Percentiles rank a stretch among this genome's conserved stretches.
Evolutionary conservation across 768 basidiomycete genomes (phyloP).

Genomic region (Gloeostereum incarnatum): DNA sequence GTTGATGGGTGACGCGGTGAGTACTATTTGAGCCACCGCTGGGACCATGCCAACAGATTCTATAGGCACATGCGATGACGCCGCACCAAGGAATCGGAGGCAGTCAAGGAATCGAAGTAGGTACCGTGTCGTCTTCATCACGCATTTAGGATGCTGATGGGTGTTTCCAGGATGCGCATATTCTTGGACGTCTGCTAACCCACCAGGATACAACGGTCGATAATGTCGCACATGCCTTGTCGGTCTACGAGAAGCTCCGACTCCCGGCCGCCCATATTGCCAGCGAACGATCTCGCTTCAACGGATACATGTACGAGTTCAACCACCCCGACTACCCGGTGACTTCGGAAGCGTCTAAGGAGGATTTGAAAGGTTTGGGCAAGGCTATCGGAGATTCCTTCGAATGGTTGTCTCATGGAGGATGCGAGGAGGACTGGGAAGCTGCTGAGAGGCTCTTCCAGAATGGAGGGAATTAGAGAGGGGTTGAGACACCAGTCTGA

Average conservation of each 20-base stretch:
- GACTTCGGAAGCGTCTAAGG: constrained; percentile 1
- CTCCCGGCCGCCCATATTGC: constrained; percentile 10
- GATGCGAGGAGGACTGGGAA: constrained; percentile 12
- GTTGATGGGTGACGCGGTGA: constrained; percentile 24
- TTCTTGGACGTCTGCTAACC: constrained; percentile 13
- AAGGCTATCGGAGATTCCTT: constrained; percentile 11
- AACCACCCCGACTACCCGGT: constrained; percentile 9
- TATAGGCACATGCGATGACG: constrained; percentile 16
- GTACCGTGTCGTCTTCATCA: not conserved
- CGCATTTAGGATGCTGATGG: not conserved
- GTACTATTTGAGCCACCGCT: not conserved
- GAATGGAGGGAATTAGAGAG: too few relatives aligned
- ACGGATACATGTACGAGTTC: constrained; percentile 12
- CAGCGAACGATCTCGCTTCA: constrained; percentile 8
- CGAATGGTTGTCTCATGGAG: constrained; percentile 12
- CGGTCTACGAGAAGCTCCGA: constrained; percentile 14
- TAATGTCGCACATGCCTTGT: constrained; percentile 9
- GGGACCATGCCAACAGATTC: not conserved
- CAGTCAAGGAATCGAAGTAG: constrained; percentile 15
- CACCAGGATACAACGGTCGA: constrained; percentile 7
- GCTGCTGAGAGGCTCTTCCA: too few relatives aligned
- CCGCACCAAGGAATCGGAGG: constrained; percentile 17
- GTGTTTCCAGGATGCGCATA: constrained; percentile 12
- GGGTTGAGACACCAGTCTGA: too few relatives aligned
- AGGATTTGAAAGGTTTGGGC: constrained; percentile 6